These are phyloP conservation scores for Talinum fruticosum DNA, from an alignment of 148 eudicot species.

Conservation along the genomic window DNA sequence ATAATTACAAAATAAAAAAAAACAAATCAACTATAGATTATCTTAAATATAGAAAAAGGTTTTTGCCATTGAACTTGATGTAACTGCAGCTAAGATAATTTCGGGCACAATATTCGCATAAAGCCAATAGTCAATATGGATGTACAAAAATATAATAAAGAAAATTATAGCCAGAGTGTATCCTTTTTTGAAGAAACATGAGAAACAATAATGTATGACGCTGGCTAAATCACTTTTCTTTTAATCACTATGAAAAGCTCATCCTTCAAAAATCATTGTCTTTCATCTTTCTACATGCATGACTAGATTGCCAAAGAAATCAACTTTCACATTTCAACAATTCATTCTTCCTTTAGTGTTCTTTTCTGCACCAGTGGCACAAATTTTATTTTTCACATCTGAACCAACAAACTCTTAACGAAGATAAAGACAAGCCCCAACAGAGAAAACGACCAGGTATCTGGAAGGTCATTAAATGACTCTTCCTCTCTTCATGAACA, in stretches of 20 bases:
- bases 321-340: not conserved
- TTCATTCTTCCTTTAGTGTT: not conserved
- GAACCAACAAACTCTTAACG: not conserved
- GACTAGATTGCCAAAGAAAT: not conserved
- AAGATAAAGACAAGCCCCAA: not conserved
- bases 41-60: not conserved
- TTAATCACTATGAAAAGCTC: not conserved
- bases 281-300: not conserved
- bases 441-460: not conserved
- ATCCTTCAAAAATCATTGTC: not conserved
- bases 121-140: too few relatives aligned
- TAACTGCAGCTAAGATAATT: too few relatives aligned
- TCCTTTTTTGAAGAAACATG: not conserved
- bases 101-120: too few relatives aligned
- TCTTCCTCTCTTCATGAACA: not conserved
- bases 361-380: not conserved
- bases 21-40: not conserved
- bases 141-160: too few relatives aligned
- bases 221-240: not conserved
- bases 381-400: not conserved
- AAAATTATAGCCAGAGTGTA: not conserved
- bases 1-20: constrained; percentile 1
- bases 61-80: too few relatives aligned
- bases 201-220: not conserved
- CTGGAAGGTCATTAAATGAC: not conserved